A percentile compares a stretch with the other conserved stretches of the same genome.
These are phyloP conservation scores for Apiotrichum gamsii DNA, from an alignment of 1,284 basidiomycete species.

Conservation along the genomic window DNA sequence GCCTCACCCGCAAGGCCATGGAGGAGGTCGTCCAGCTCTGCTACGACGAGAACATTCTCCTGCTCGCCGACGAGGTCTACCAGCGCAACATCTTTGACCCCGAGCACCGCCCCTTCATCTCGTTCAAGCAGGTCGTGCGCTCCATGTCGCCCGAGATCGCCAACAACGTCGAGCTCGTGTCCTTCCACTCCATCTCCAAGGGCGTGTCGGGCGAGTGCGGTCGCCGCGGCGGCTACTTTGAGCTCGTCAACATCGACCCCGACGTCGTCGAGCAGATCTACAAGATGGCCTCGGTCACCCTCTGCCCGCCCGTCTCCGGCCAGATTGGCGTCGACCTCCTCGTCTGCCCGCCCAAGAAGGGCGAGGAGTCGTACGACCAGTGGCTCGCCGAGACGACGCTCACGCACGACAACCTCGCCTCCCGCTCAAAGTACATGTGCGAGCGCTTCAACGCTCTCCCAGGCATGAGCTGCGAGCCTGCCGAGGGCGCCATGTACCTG, in stretches of 20 bases:
- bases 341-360: constrained; percentile 73
- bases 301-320: constrained; percentile 82
- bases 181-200: constrained; percentile 94
- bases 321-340: constrained; percentile 79
- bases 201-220: constrained; percentile 92
- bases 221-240: constrained; percentile 87
- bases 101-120: constrained; percentile 66
- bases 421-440: constrained; percentile 67
- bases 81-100: constrained; percentile 77
- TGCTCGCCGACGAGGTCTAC: constrained; percentile 94
- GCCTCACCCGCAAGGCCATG: constrained; percentile 67
- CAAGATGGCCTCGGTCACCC: constrained; percentile 84
- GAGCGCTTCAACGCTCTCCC: constrained; percentile 67
- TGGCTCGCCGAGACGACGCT: constrained; percentile 75
- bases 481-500: constrained; percentile 78
- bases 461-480: constrained; percentile 78
- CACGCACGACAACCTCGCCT: constrained; percentile 67
- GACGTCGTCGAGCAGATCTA: constrained; percentile 79
- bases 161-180: constrained; percentile 65
- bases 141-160: constrained; percentile 52
- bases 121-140: constrained; percentile 80
- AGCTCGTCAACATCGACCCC: constrained; percentile 69
- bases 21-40: constrained; percentile 69
- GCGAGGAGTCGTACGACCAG: constrained; percentile 65
- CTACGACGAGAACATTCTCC: constrained; percentile 74